Base-by-base conservation (phyloP, 139 green algal species). In the Chlorella vulgaris region DNA sequence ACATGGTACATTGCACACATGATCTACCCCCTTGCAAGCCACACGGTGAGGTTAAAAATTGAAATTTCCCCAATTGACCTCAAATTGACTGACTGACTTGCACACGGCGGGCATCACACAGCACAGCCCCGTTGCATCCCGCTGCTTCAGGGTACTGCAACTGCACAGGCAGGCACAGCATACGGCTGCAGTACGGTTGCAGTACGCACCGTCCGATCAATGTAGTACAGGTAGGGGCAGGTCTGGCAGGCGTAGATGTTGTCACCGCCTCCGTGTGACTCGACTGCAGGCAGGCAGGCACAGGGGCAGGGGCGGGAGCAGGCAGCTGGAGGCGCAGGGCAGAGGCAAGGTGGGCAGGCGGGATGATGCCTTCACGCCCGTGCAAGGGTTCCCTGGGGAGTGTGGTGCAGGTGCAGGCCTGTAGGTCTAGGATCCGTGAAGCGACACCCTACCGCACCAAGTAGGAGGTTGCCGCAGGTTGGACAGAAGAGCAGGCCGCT, bases 401-500 rank as follows among this genome's bases (percentile, higher is more conserved):
- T n/a, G n/a, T n/a, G n/a, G n/a, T n/a, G n/a, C n/a, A n/a, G n/a
- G n/a, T n/a, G n/a, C n/a, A n/a, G n/a, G n/a, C n/a, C n/a, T n/a
- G n/a, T n/a, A n/a, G n/a, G 47, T 15, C 10, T 55, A 24, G 47
- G 10, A 15, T 31, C 55, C 18, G 38, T 43, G 28, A 6, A 28
- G 10, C 24, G 68, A 31, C 4, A 26, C 4, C 33, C 35, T 13
- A 28, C 26, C 83, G 19, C 77, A 96, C 92, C 91, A 13, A 95
- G 83, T 0, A 98, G 88, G 81, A 98, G 90, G 79, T 98, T 98
- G 2, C 84, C 94, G 75, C 94, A 98, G 31, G 94, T 97, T 0
- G 94, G 94, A 75, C 94, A 98, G 76, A 94, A 98, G 42, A 74
- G 83, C 28, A 91, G 87, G 67, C 24, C 38, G 21, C 29, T 21